Evolutionary conservation across 169 alveolate species (phyloP), one percentile per base, ranked within the genome.

Genomic region (Prorocentrum cordatum): DNA sequence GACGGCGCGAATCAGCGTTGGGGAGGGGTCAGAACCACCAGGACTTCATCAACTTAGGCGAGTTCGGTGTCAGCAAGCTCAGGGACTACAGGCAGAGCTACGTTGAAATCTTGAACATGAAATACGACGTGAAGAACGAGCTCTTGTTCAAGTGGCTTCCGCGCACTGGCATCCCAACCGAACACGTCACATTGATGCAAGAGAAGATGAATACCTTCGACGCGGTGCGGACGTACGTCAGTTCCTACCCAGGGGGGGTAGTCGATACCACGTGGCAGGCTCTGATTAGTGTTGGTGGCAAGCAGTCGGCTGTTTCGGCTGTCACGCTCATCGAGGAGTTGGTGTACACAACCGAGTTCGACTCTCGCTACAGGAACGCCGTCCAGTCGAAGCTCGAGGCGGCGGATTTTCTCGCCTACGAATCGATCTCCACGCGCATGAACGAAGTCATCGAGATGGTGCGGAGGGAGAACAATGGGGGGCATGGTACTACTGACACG

Each of bases 41-140:
- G n/a, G 22, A 39, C 7, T 9, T 7, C 50, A 39, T 39, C 50
- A 9, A 7, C 22, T 7, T 14, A 9, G 7, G 50, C 50, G 14
- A 9, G 7, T 39, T 9, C 22, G 7, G 7, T 14, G 22, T 39
- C 14, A 9, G 22, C 7, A 7, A 9, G 50, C 22, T 54, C 22
- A 26, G 29, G 64, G 22, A 16, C 0, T 6, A 3, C 29, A 16
- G 20, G n/a, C n/a, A n/a, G n/a, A n/a, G 45, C 42, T 70, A 70
- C 31, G 82, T 70, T 2, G 82, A 70, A 27, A 54, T 70, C 66
- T 50, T 70, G 27, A 70, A 70, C 39, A 3, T 64, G 50, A 64
- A 64, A 26, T 3, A 16, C 47, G 26, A 29, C 31, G 27, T 70
- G 39, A 70, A 70, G 16, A 39, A 36, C 10, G 45, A 70, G 10